Conservation (phyloP, 1,284 basidiomycete species). For the Rhodotorula sp. region DNA sequence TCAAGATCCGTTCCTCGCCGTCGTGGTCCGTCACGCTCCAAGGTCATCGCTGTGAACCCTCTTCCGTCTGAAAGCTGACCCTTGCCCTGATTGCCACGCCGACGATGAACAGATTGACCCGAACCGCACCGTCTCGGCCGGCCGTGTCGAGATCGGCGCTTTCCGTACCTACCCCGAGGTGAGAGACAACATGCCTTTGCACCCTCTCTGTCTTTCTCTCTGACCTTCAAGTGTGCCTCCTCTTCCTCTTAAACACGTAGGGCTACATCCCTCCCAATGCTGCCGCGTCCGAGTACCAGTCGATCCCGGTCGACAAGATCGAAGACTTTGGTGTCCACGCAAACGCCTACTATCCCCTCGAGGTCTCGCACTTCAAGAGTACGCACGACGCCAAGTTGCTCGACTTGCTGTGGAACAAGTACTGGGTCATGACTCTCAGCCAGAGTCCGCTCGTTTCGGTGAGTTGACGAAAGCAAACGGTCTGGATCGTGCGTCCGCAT, state of each 20-base stretch:
- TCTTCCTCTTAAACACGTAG: too few relatives aligned
- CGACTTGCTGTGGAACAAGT: conserved; percentile 95
- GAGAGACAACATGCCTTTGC: conserved; percentile 28
- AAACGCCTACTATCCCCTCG: conserved; percentile 90
- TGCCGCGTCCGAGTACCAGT: conserved; percentile 78
- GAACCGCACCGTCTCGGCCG: conserved; percentile 94
- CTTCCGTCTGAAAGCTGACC: background rate
- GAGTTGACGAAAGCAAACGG: conserved; percentile 45
- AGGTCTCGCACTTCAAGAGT: conserved; percentile 92
- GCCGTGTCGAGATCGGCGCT: conserved; percentile 96
- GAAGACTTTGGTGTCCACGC: conserved; percentile 98
- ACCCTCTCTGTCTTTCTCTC: background rate
- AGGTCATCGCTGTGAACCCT: background rate
- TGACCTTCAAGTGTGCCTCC: too few relatives aligned
- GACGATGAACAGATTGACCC: conserved; percentile 73
- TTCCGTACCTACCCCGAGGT: conserved; percentile 92
- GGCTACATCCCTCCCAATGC: conserved; percentile 75
- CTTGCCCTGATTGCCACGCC: background rate
- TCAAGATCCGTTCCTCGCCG: conserved; percentile 94
- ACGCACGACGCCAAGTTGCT: conserved; percentile 80
- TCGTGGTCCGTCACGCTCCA: conserved; percentile 67
- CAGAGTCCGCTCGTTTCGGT: conserved; percentile 88
- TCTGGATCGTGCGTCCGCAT: background rate
- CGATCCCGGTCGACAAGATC: conserved; percentile 88
- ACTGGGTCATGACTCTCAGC: conserved; percentile 95